phyloP scores from a whole-genome alignment of 441 rosid species.

The Viola pubescens region DNA sequence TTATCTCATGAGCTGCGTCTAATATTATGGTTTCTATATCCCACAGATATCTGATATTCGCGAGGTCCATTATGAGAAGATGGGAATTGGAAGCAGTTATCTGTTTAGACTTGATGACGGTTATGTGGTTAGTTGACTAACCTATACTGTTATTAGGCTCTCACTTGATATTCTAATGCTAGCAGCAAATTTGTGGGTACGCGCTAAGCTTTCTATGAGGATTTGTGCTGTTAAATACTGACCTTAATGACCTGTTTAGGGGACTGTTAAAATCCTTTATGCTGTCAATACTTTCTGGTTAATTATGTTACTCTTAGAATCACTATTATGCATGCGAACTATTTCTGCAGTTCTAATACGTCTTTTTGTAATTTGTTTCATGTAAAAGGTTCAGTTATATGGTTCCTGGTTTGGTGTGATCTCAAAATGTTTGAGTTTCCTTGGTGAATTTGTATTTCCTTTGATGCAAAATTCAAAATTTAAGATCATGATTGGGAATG shows the following conservation, averaged over 20 bases:
- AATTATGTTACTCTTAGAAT: too few species aligned
- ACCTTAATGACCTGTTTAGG: not conserved
- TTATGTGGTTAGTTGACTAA: conserved; percentile 65
- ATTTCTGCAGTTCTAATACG: too few species aligned
- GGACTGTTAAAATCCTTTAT: too few species aligned
- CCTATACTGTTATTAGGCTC: not conserved
- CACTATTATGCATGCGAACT: too few species aligned
- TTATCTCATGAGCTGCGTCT: conserved; percentile 15
- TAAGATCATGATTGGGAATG: conserved; percentile 1
- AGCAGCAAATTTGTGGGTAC: not conserved
- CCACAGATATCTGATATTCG: conserved; percentile 96
- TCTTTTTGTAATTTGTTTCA: too few species aligned
- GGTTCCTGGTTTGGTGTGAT: too few species aligned
- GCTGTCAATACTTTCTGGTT: too few species aligned
- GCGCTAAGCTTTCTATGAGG: not conserved
- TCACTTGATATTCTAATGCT: not conserved
- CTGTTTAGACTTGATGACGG: conserved; percentile 98
- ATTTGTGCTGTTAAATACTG: not conserved
- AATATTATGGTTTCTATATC: conserved; percentile 17
- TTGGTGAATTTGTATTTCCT: not conserved
- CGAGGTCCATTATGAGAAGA: conserved; percentile 82
- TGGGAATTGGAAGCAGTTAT: conserved; percentile 99
- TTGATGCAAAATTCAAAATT: not conserved
- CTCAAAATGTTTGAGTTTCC: too few species aligned
- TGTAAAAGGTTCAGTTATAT: too few species aligned